Evolutionary conservation across 140 eudicot species (phyloP).

Genomic region (Bidens hawaiensis): DNA sequence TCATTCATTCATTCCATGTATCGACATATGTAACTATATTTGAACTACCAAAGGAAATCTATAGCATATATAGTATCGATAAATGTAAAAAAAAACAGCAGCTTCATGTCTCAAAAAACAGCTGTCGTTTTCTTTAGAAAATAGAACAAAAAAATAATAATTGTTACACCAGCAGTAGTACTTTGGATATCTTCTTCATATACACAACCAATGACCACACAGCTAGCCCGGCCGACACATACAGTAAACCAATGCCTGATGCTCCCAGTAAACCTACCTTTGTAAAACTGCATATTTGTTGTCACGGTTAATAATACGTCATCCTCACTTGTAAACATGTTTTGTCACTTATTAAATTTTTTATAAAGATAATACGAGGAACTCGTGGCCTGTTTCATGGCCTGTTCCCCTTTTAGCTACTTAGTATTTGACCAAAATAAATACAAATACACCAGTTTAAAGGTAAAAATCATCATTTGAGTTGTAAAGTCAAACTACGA

Average conservation of each 20-base stretch:
- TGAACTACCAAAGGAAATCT: slow-evolving; percentile 22
- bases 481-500: background rate
- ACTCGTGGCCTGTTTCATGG: background rate
- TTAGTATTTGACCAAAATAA: background rate
- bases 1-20: slow-evolving; percentile 19
- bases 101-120: slow-evolving; percentile 16
- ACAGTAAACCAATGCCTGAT: slow-evolving; percentile 70
- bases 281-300: slow-evolving; percentile 51
- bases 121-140: background rate
- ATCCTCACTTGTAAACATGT: background rate
- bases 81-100: slow-evolving; percentile 29
- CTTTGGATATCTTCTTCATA: slow-evolving; percentile 91
- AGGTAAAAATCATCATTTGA: background rate
- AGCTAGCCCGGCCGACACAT: slow-evolving; percentile 84
- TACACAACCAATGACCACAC: slow-evolving; percentile 88
- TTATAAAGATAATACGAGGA: background rate
- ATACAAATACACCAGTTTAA: background rate
- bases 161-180: slow-evolving; percentile 56
- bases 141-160: background rate
- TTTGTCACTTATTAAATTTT: background rate
- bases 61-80: slow-evolving; percentile 11
- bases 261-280: slow-evolving; percentile 58
- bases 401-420: background rate
- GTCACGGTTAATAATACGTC: background rate
- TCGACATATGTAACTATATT: too few relatives aligned